Conservation (phyloP, 78 protist genomes). For the Paulinella micropora region DNA sequence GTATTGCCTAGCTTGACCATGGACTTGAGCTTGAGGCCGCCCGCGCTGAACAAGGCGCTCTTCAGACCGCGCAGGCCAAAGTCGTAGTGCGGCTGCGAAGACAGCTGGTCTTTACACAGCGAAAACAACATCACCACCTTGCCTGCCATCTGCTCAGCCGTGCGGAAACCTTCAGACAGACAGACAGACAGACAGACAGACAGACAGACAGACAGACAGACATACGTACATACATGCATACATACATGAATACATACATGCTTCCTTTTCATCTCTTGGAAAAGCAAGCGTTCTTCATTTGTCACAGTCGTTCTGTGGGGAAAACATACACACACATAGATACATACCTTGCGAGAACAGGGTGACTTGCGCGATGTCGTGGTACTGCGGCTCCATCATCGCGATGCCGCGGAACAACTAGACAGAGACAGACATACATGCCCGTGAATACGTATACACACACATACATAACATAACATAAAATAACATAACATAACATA, state of each 20-base stretch:
- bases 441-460: too few species aligned
- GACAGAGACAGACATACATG: too few species aligned
- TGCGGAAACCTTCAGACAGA: slow-evolving; percentile 88
- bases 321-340: too few species aligned
- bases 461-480: too few species aligned
- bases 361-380: slow-evolving; percentile 89
- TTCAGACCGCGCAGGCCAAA: slow-evolving; percentile 96
- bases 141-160: slow-evolving; percentile 68
- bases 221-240: too few species aligned
- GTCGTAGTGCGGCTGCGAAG: slow-evolving; percentile 90
- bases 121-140: slow-evolving; percentile 86
- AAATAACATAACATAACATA: too few species aligned
- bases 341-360: slow-evolving; percentile 82
- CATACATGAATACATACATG: too few species aligned
- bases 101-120: slow-evolving; percentile 77
- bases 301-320: too few species aligned
- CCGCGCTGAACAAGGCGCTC: slow-evolving; percentile 78
- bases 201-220: too few species aligned
- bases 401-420: slow-evolving; percentile 70
- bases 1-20: background rate
- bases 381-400: slow-evolving; percentile 78
- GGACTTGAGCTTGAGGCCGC: slow-evolving; percentile 59
- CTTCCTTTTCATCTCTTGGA: too few species aligned
- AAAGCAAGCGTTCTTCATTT: too few species aligned
- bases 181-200: too few species aligned